These are phyloP conservation scores for Myxozyma mucilagina DNA, from an alignment of 805 yeast genomes.

Conservation along the genomic window DNA sequence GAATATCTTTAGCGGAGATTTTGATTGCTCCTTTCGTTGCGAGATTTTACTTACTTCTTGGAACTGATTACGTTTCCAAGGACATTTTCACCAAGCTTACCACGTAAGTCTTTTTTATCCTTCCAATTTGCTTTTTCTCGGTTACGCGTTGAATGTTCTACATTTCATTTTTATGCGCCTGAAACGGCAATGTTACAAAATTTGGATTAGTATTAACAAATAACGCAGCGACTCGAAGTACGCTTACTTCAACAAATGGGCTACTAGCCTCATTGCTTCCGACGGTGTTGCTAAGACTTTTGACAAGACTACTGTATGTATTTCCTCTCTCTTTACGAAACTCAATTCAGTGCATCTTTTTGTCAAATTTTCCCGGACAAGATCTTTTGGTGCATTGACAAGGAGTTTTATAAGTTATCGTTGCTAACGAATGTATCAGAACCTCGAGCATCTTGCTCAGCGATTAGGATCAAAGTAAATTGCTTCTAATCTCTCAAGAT, in stretches of 20 bases:
- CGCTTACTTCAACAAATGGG: constrained; percentile 29
- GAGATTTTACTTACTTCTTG: constrained; percentile 18
- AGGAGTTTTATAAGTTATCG: background rate
- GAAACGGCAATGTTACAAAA: background rate
- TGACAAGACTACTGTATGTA: constrained; percentile 16
- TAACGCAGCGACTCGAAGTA: constrained; percentile 28
- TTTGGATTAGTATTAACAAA: background rate
- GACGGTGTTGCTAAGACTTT: constrained; percentile 34
- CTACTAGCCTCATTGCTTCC: constrained; percentile 19
- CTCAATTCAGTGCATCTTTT: background rate
- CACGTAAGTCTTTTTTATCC: constrained; percentile 7
- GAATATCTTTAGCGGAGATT: constrained; percentile 19
- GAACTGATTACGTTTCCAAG: constrained; percentile 4
- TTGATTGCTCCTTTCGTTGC: constrained; percentile 34
- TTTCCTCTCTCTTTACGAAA: background rate
- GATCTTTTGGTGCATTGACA: background rate
- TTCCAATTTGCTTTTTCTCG: background rate
- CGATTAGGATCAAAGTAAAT: no score
- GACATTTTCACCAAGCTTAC: constrained; percentile 8
- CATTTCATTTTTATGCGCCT: background rate
- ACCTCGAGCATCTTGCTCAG: no score
- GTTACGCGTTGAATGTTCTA: background rate
- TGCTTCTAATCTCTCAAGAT: no score
- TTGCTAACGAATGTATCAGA: background rate
- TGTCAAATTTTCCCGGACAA: no score